Conservation (phyloP, 1,284 basidiomycete species). For the Dichomitus squalens region DNA sequence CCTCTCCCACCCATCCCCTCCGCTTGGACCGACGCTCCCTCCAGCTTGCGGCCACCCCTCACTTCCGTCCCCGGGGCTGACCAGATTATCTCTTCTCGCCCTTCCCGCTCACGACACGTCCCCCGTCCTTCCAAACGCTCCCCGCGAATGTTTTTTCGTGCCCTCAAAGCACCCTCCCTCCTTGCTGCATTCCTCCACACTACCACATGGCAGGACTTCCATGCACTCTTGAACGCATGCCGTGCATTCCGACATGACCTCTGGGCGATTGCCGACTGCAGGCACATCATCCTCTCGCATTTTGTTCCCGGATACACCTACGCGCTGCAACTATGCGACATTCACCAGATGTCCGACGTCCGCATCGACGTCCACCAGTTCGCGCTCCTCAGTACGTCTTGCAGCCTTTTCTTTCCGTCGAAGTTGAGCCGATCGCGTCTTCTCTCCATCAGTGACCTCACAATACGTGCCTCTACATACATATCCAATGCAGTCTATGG, state of each 20-base stretch:
- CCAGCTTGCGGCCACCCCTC: background rate
- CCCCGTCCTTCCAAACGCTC: conserved; percentile 16
- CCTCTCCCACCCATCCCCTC: conserved; percentile 21
- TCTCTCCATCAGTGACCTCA: conserved; percentile 54
- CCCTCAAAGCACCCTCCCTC: conserved; percentile 42
- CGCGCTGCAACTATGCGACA: conserved; percentile 45
- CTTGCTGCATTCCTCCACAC: conserved; percentile 46
- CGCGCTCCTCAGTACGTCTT: conserved; percentile 58
- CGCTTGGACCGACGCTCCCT: background rate
- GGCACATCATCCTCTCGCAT: conserved; percentile 56
- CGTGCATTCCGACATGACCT: conserved; percentile 43
- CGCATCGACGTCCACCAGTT: conserved; percentile 59
- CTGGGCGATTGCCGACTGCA: conserved; percentile 42
- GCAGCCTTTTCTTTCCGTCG: conserved; percentile 11
- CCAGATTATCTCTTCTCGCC: background rate
- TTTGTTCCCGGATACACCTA: conserved; percentile 60
- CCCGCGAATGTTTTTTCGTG: conserved; percentile 8
- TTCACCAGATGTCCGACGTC: conserved; percentile 45
- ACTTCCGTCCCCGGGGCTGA: background rate
- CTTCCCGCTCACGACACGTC: background rate
- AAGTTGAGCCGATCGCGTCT: conserved; percentile 2
- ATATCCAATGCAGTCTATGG: conserved; percentile 60
- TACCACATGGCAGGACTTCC: conserved; percentile 56
- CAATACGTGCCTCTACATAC: conserved; percentile 60
- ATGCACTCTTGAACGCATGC: conserved; percentile 53